Percentiles rank a stretch among this genome's conserved stretches.
These are phyloP conservation scores for Apophysomyces variabilis DNA, from an alignment of 371 early-diverging fungal genomes.

Conservation along the genomic window DNA sequence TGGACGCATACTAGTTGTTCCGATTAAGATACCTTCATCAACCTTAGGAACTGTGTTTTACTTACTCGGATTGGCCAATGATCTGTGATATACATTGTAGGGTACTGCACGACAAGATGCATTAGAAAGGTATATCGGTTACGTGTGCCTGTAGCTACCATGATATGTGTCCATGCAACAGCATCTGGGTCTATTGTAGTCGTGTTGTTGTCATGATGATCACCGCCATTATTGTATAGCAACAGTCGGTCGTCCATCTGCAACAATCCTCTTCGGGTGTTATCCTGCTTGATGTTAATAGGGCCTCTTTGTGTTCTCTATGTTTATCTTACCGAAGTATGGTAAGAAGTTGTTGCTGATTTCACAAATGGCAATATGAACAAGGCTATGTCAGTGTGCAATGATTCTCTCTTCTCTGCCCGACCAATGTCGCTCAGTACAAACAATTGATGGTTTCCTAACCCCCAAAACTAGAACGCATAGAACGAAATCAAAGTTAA, in stretches of 20 bases:
- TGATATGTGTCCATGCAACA: constrained; percentile 78
- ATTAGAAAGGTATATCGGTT: background rate
- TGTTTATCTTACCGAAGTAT: constrained; percentile 55
- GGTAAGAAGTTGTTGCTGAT: constrained; percentile 60
- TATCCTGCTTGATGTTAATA: constrained; percentile 54
- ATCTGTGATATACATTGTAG: constrained; percentile 75
- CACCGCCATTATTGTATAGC: constrained; percentile 68
- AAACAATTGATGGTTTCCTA: constrained; percentile 72
- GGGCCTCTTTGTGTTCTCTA: background rate
- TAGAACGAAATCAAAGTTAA: constrained; percentile 4
- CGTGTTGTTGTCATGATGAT: constrained; percentile 67
- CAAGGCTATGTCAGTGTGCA: constrained; percentile 34
- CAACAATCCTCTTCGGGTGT: constrained; percentile 66
- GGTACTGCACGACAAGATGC: constrained; percentile 53
- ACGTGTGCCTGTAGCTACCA: constrained; percentile 42
- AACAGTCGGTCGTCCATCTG: constrained; percentile 77
- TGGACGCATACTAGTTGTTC: constrained; percentile 58
- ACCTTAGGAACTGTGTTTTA: background rate
- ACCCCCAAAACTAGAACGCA: constrained; percentile 74
- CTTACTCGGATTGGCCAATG: constrained; percentile 86
- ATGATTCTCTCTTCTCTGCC: constrained; percentile 9
- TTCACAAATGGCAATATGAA: constrained; percentile 75
- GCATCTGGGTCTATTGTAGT: constrained; percentile 76
- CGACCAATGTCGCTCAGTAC: constrained; percentile 32
- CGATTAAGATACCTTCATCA: background rate